Conservation (phyloP, 495 filamentous ascomycete species). For the Penicillium subrubescens region DNA sequence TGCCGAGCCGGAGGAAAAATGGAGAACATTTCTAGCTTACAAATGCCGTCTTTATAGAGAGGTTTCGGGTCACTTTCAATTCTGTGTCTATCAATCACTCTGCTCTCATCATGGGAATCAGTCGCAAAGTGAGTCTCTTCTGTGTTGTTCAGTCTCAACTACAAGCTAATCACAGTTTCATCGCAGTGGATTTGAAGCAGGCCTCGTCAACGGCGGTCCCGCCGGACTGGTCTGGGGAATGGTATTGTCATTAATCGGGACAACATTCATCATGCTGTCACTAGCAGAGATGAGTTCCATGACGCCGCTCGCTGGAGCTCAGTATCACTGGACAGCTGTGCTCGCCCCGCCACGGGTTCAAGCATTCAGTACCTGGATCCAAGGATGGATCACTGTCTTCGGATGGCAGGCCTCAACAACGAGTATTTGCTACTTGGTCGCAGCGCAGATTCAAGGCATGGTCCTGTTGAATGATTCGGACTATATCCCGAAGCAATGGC, state of each 20-base stretch:
- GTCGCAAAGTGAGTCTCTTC: constrained; percentile 19
- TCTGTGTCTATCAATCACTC: constrained; percentile 29
- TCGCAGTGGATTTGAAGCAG: constrained; percentile 18
- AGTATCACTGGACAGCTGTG: constrained; percentile 33
- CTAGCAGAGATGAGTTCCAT: constrained; percentile 45
- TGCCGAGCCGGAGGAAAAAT: not conserved
- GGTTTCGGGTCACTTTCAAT: constrained; percentile 34
- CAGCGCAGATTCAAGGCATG: constrained; percentile 46
- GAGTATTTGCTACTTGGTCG: constrained; percentile 37
- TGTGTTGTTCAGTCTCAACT: not conserved
- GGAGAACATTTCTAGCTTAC: not conserved
- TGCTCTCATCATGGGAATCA: constrained; percentile 35
- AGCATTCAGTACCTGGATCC: constrained; percentile 30
- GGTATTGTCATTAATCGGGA: constrained; percentile 29
- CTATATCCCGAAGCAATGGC: constrained; percentile 46
- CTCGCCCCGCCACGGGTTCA: constrained; percentile 24
- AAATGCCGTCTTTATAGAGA: constrained; percentile 17
- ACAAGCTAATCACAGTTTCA: not conserved
- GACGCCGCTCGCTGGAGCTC: constrained; percentile 29
- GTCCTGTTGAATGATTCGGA: constrained; percentile 41
- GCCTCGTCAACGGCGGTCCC: constrained; percentile 34
- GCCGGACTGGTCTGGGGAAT: constrained; percentile 35
- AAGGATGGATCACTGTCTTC: constrained; percentile 41
- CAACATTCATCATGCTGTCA: constrained; percentile 27
- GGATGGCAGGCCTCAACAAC: constrained; percentile 42